These are phyloP conservation scores for Neoboletus subvelutipes DNA, from an alignment of 768 basidiomycete species.

Conservation along the genomic window DNA sequence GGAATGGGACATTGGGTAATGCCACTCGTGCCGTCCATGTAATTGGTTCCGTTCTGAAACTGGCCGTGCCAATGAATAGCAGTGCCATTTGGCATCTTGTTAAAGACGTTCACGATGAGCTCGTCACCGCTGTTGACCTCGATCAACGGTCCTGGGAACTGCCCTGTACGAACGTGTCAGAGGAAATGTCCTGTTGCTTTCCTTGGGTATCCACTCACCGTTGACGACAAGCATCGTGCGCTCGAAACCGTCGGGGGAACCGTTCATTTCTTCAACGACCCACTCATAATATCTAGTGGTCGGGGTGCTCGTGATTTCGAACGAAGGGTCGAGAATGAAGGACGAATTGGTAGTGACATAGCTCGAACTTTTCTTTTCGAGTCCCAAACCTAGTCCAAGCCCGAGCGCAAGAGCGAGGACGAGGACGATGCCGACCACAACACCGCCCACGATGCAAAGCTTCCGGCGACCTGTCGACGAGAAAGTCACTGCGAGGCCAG, in stretches of 20 bases:
- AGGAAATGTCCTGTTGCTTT: background rate
- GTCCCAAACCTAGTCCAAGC: conserved; percentile 30
- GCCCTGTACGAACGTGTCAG: conserved; percentile 21
- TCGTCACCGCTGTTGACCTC: conserved; percentile 37
- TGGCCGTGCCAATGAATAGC: conserved; percentile 38
- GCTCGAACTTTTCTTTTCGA: conserved; percentile 19
- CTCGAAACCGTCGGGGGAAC: conserved; percentile 42
- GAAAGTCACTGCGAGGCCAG: background rate
- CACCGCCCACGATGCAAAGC: conserved; percentile 15
- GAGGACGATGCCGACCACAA: conserved; percentile 11
- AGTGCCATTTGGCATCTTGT: conserved; percentile 33
- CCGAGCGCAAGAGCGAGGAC: conserved; percentile 28
- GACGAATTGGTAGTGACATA: conserved; percentile 26
- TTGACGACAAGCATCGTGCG: conserved; percentile 49
- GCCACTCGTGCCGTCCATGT: conserved; percentile 46
- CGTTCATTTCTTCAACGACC: conserved; percentile 38
- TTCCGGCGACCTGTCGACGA: conserved; percentile 20
- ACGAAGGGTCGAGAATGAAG: conserved; percentile 30
- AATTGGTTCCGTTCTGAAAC: conserved; percentile 45
- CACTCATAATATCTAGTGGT: conserved; percentile 46
- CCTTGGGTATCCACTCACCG: conserved; percentile 24
- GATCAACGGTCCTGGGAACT: conserved; percentile 36
- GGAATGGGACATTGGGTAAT: conserved; percentile 56
- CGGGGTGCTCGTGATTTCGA: conserved; percentile 28
- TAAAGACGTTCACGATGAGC: conserved; percentile 36